Evolutionary conservation across 73 alveolate genomes (phyloP).

Genomic region (Tetrahymena malaccensis): DNA sequence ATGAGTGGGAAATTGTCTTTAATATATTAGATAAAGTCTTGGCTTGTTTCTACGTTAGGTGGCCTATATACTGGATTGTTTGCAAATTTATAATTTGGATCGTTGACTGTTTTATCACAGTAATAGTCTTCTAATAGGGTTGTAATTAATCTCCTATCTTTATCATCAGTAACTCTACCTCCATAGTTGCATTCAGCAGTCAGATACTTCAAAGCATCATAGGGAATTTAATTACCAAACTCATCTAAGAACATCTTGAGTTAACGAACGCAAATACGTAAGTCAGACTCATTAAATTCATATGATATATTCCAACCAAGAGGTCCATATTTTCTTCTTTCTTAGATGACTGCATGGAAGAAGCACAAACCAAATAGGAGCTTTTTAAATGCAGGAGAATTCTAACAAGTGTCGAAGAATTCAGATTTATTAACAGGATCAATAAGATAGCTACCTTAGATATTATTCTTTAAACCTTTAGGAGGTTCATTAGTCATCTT

Average conservation of each 20-base stretch:
- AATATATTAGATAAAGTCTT: conserved; percentile 89
- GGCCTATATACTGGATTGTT: conserved; percentile 83
- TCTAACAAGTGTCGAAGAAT: conserved; percentile 93
- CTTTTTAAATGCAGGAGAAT: conserved; percentile 90
- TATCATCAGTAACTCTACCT: conserved; percentile 99
- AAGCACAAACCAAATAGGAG: conserved; percentile 96
- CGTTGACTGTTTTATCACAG: conserved; percentile 70
- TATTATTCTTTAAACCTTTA: conserved; percentile 93
- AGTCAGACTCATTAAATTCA: conserved; percentile 97
- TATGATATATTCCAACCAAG: conserved; percentile 99
- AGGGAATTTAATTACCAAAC: conserved; percentile 90
- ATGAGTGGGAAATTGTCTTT: conserved; percentile 81
- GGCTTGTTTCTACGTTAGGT: conserved; percentile 85
- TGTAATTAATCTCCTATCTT: conserved; percentile 95
- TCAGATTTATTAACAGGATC: conserved; percentile 94
- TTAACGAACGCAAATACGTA: conserved; percentile 94
- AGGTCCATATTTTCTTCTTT: conserved; percentile 98
- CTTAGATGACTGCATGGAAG: conserved; percentile 99
- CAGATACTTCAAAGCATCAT: conserved; percentile 96
- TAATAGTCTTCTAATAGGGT: conserved; percentile 91
- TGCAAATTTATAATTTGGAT: conserved; percentile 75
- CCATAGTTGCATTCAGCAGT: conserved; percentile 99
- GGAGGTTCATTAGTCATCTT: conserved; percentile 99
- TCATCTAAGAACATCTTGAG: conserved; percentile 96
- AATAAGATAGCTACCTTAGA: conserved; percentile 85